Percentiles rank a stretch among this genome's conserved stretches.
Conservation (phyloP, 2,329 filamentous ascomycete species). For the Talaromyces sp. region DNA sequence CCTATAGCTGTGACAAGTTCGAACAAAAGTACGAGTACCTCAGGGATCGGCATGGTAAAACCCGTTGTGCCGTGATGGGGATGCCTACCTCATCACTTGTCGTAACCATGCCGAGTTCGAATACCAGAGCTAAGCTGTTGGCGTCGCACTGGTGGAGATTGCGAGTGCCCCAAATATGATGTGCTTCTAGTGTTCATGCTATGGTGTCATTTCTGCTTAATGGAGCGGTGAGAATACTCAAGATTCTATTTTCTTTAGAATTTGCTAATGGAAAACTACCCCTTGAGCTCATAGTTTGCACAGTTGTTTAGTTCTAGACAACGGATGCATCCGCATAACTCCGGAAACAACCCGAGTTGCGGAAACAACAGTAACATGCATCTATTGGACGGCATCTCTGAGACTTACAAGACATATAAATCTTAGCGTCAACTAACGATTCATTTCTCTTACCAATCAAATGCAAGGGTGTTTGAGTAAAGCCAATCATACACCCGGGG, state of each 20-base stretch:
- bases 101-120: background rate
- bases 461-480: background rate
- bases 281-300: background rate
- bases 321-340: background rate
- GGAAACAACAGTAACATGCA: background rate
- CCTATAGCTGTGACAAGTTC: background rate
- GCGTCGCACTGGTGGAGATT: background rate
- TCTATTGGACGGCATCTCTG: background rate
- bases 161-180: background rate
- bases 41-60: background rate
- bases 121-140: background rate
- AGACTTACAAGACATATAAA: background rate
- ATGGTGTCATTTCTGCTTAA: background rate
- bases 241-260: background rate
- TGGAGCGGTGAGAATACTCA: background rate
- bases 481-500: background rate
- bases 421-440: background rate
- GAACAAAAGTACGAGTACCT: background rate
- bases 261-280: background rate
- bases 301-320: background rate
- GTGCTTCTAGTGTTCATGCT: background rate
- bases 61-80: slow-evolving; percentile 6
- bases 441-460: background rate
- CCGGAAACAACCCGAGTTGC: background rate
- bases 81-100: background rate